Base-by-base conservation (phyloP, 2,329 filamentous ascomycete genomes). In the Colletotrichum scovillei region DNA sequence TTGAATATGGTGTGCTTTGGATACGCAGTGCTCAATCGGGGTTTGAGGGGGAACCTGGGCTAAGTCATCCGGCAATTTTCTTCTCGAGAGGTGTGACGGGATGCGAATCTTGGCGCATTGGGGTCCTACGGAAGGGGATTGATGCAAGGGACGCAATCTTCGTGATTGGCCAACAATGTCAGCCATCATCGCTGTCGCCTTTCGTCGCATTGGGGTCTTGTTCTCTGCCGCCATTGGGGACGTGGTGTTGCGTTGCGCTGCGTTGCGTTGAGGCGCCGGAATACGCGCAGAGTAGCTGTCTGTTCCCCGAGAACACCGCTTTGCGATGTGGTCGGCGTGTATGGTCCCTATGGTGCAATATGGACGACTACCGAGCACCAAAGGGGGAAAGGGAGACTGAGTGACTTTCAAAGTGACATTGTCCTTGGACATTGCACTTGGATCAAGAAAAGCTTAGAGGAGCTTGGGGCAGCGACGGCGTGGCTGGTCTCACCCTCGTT, bases 381-480 rank as follows among this genome's bases (percentile, higher is more conserved):
- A 49, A n/a, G 42, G 42, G 42, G 42, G 42, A 19, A 49, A 49
- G 42, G 42, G 42, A 22, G 42, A 42, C 38, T 42, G 5, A 16
- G 42, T n/a, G 42, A 49, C 38, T 42, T 7, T n/a, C 42, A 3
- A 22, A 22, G 19, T 49, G 49, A 55, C 22, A 26, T 6, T 38
- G 49, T 11, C 35, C 35, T 11, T 42, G 49, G 63, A 28, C 26
- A 28, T 6, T 38, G 49, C 19, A 53, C 35, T 11, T 42, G 63
- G 63, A 28, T 52, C 53, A 42, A 53, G 19, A 24, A 55, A 67
- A 49, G 56, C 62, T 63, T 57, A 11, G 57, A 24, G 56, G 26
- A 60, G 70, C 70, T 65, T 60, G 56, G 67, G 59, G 67, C 56
- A 60, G 22, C 60, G 67, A 42, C 55, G 70, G 70, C 60, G 70